Evolutionary conservation across 495 filamentous ascomycete genomes (phyloP).

Genomic region (Aspergillus wentii): DNA sequence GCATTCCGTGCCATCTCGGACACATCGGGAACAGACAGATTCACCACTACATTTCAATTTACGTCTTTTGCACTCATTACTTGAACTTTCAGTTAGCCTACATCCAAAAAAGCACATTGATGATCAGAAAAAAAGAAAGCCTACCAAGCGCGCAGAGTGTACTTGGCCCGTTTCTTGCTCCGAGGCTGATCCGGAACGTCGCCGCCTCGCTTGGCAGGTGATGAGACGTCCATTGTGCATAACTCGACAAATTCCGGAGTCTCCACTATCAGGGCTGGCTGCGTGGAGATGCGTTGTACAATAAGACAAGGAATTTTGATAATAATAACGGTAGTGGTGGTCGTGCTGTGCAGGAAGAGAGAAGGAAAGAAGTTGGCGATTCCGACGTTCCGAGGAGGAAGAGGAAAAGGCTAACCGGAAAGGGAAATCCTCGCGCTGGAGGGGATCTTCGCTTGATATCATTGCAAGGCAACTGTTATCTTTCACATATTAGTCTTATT

Average conservation of each 20-base stretch:
- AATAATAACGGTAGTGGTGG: too few species aligned
- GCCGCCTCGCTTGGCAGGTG: constrained; percentile 4
- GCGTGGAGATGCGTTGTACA: too few species aligned
- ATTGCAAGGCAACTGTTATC: too few species aligned
- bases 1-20: constrained; percentile 58
- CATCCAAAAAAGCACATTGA: neutral
- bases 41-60: constrained; percentile 92
- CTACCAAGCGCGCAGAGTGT: constrained; percentile 36
- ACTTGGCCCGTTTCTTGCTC: constrained; percentile 33
- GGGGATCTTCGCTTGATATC: too few species aligned
- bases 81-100: constrained; percentile 7
- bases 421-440: neutral
- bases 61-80: constrained; percentile 83
- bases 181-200: constrained; percentile 14
- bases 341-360: too few species aligned
- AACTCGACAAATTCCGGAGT: too few species aligned
- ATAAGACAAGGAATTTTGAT: too few species aligned
- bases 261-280: too few species aligned
- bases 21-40: constrained; percentile 70
- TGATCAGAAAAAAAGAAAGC: neutral
- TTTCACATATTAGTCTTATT: too few species aligned
- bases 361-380: too few species aligned
- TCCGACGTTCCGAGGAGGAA: neutral
- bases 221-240: constrained; percentile 3
- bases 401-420: neutral